phyloP scores from a whole-genome alignment of 139 green algal genomes.

The Chloropicon primus region DNA sequence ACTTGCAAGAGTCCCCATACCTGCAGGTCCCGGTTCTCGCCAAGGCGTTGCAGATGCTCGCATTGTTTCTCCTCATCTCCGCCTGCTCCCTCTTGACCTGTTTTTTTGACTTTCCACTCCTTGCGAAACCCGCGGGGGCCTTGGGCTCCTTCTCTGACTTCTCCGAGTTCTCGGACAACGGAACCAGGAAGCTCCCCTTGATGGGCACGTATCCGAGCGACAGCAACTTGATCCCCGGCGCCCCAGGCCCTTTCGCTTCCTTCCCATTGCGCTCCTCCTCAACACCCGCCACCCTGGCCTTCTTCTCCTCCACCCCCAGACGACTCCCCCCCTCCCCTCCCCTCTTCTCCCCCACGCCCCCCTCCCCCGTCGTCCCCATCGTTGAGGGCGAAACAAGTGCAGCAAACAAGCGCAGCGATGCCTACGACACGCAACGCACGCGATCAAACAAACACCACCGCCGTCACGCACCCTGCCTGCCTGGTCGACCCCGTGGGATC shows the following conservation, averaged over 20 bases:
- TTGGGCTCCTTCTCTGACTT: too few species aligned
- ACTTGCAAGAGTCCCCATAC: constrained; percentile 44
- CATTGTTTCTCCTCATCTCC: neutral
- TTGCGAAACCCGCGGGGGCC: neutral
- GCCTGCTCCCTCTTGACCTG: neutral
- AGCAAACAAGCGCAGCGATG: too few species aligned
- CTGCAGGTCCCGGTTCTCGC: constrained; percentile 23
- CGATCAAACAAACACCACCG: too few species aligned
- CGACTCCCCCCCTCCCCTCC: neutral
- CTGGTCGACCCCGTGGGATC: too few species aligned
- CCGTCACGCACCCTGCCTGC: too few species aligned
- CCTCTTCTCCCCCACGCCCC: neutral
- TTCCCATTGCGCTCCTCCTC: too few species aligned
- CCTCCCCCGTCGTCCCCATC: neutral
- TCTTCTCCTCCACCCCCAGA: neutral
- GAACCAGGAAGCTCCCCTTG: neutral
- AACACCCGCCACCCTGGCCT: neutral
- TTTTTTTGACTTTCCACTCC: neutral
- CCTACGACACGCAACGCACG: too few species aligned
- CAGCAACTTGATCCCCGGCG: neutral
- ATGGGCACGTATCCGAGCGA: neutral
- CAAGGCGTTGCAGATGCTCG: neutral
- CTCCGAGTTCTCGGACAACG: neutral
- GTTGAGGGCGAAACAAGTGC: too few species aligned
- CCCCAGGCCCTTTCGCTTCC: neutral